Evolutionary conservation across 176 grass and related monocot species (phyloP), one percentile per base, ranked within the genome.

Genomic region (Zea luxurians): DNA sequence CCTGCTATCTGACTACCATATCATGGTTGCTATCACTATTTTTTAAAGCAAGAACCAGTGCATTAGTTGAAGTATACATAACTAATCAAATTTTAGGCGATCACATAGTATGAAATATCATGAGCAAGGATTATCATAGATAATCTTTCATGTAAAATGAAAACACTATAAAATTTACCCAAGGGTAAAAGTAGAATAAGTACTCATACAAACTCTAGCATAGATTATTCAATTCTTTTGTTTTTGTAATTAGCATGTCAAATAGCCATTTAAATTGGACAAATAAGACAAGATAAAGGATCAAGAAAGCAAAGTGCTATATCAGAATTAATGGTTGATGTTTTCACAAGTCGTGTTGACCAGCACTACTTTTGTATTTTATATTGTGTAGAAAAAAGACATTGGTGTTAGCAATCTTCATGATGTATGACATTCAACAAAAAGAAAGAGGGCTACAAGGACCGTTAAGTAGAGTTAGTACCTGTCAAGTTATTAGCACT

Each of bases 401-500:
- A 48, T 10, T 1, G 50, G 55, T 37, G 6, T 1, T 18, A 43
- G 0, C 18, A 13, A 66, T 53, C 40, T 71, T 71, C 5, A 70
- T 16, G 38, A 71, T 38, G 27, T 34, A 74, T 83, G 15, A 0
- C 15, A 88, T 35, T 47, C 54, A 84, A 57, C 6, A 61, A 73
- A 78, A 62, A 3, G 8, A 6, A 83, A 70, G 13, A 79, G 7
- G 37, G 27, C 1, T 45, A 42, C 78, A 59, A 41, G 59, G 70
- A 4, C 52, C 60, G 3, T 46, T 35, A 73, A 47, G 47, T 58
- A 76, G 67, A 66, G 41, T 15, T 48, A 48, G 65, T 74, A 98
- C 95, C 95, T 84, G 95, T 88, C 41, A 98, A 81, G 34, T 98
- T 92, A 80, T 98, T 98, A 73, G 83, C 85, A 80, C 95, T 94